Evolutionary conservation across 257 asterid genomes (phyloP).

Genomic region (Penstemon barbatus): DNA sequence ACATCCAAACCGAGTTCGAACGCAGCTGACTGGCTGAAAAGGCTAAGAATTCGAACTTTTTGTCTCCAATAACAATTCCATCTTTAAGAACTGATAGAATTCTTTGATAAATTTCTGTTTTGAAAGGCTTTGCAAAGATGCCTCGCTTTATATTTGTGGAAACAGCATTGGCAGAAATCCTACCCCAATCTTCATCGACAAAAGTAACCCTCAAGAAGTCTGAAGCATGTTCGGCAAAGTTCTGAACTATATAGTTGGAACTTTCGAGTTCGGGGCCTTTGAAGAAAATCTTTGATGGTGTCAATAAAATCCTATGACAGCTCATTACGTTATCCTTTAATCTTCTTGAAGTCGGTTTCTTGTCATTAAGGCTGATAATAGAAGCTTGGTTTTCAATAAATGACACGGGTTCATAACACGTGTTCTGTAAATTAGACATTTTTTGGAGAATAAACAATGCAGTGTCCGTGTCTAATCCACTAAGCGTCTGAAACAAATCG

Average conservation of each 20-base stretch:
- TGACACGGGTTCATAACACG: constrained; percentile 65
- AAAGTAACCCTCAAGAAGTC: constrained; percentile 87
- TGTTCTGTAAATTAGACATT: constrained; percentile 68
- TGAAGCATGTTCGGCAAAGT: constrained; percentile 66
- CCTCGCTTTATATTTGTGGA: constrained; percentile 53
- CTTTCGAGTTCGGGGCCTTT: constrained; percentile 90
- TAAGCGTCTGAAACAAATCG: constrained; percentile 54
- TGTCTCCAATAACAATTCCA: constrained; percentile 76
- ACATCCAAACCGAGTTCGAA: constrained; percentile 92
- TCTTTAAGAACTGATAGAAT: constrained; percentile 67
- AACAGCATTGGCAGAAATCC: constrained; percentile 52
- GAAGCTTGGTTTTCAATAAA: constrained; percentile 45
- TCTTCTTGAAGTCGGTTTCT: constrained; percentile 36
- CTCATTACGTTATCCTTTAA: constrained; percentile 63
- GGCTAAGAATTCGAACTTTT: constrained; percentile 73
- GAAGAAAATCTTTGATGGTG: constrained; percentile 84
- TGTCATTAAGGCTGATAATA: constrained; percentile 27
- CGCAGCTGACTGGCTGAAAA: constrained; percentile 94
- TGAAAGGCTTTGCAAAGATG: constrained; percentile 62
- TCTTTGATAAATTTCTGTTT: constrained; percentile 59
- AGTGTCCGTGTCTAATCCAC: constrained; percentile 45
- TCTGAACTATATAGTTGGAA: constrained; percentile 83
- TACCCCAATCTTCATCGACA: constrained; percentile 96
- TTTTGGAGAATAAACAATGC: constrained; percentile 56
- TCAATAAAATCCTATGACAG: constrained; percentile 74